phyloP scores from a whole-genome alignment of 192 early-diverging fungal genomes.

The Backusella parvicylindrica region DNA sequence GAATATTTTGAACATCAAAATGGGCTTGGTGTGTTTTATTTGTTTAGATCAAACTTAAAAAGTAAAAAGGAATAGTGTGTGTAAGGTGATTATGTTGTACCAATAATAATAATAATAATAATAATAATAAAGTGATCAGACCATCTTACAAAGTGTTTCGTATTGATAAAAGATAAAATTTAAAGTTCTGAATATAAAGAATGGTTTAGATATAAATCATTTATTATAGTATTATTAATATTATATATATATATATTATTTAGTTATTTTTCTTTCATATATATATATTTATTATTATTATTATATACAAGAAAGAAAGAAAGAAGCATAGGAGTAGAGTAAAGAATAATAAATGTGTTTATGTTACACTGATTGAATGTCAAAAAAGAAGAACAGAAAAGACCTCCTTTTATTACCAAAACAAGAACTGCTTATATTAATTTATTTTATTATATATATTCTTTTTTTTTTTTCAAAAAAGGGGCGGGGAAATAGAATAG shows the following conservation, averaged over 20 bases:
- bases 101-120: not conserved
- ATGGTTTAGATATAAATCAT: not conserved
- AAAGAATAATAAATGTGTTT: not conserved
- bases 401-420: constrained; percentile 1
- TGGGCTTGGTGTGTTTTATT: constrained; percentile 2
- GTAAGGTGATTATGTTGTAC: not conserved
- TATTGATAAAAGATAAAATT: not conserved
- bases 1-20: not conserved
- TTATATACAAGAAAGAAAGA: not conserved
- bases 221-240: not conserved
- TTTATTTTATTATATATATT: not conserved
- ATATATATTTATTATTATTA: not conserved
- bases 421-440: not conserved
- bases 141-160: constrained; percentile 1
- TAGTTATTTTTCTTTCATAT: not conserved
- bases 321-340: not conserved
- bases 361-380: constrained; percentile 3
- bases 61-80: not conserved
- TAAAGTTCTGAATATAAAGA: not conserved
- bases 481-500: not conserved
- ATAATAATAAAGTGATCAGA: constrained; percentile 2
- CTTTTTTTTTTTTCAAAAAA: not conserved
- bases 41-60: not conserved
- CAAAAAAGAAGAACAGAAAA: constrained; percentile 1
- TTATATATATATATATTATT: no score